Percentiles rank a stretch among this genome's conserved stretches.
Evolutionary conservation across 2,329 filamentous ascomycete genomes (phyloP).

Genomic region (Pseudocercospora fuligena): DNA sequence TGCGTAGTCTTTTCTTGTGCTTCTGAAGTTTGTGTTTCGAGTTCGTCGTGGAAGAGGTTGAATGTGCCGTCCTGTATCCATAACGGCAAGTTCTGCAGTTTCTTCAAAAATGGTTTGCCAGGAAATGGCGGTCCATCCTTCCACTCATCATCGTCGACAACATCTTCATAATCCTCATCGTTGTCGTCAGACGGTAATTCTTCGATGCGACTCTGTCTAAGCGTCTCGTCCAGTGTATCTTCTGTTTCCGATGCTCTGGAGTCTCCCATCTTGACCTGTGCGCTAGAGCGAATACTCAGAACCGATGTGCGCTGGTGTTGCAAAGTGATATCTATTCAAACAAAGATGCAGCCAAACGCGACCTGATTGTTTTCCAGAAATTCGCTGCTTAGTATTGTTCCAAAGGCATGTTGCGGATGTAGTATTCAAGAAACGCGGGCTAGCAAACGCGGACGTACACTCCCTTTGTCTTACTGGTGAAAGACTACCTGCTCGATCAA

Average conservation of each 20-base stretch:
- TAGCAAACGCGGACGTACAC: constrained; percentile 5
- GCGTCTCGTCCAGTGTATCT: constrained; percentile 37
- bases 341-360: background rate
- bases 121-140: constrained; percentile 36
- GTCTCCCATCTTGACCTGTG: constrained; percentile 18
- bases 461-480: background rate
- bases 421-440: constrained; percentile 1
- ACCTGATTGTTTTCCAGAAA: constrained; percentile 3
- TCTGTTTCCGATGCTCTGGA: constrained; percentile 26
- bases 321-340: background rate
- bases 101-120: constrained; percentile 28
- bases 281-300: too few relatives aligned
- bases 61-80: constrained; percentile 35
- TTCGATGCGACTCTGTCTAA: constrained; percentile 37
- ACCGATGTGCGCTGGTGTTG: too few relatives aligned
- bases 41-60: constrained; percentile 35
- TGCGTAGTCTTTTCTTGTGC: constrained; percentile 28
- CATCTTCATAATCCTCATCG: constrained; percentile 33
- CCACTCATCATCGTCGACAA: constrained; percentile 25
- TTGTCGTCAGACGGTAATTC: constrained; percentile 39
- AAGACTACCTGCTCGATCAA: background rate
- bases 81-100: constrained; percentile 27
- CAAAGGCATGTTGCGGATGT: constrained; percentile 6
- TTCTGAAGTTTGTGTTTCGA: constrained; percentile 33
- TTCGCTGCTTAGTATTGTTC: constrained; percentile 5